Evolutionary conservation across 1,284 basidiomycete species (phyloP).

Genomic region (Tremellales sp.): DNA sequence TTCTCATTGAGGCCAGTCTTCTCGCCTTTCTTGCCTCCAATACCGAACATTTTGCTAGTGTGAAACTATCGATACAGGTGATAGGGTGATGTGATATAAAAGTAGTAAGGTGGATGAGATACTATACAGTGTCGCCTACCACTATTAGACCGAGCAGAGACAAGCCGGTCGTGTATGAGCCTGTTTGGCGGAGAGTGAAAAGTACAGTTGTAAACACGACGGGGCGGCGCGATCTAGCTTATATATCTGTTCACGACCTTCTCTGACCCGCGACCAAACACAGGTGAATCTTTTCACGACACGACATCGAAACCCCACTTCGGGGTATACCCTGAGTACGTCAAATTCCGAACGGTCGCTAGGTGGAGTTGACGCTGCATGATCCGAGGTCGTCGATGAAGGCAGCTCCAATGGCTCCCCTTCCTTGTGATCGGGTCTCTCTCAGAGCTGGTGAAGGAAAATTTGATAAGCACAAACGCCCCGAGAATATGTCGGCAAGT

Average conservation of each 20-base stretch:
- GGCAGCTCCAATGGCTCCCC: too few species aligned
- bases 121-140: too few species aligned
- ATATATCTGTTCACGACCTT: background rate
- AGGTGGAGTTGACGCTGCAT: too few species aligned
- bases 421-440: too few species aligned
- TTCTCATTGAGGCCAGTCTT: constrained; percentile 7
- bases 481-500: too few species aligned
- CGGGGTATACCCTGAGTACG: background rate
- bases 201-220: background rate
- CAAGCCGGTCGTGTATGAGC: too few species aligned
- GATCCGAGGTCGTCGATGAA: too few species aligned
- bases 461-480: too few species aligned
- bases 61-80: background rate
- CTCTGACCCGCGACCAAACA: background rate
- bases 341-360: too few species aligned
- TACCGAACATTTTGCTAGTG: constrained; percentile 5
- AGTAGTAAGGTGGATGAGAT: background rate
- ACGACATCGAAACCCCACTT: background rate
- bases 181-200: too few species aligned
- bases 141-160: too few species aligned
- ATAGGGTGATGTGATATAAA: background rate
- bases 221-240: background rate
- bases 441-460: too few species aligned
- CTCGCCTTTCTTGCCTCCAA: background rate
- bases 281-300: background rate